Percentiles rank a stretch among this genome's conserved stretches.
Evolutionary conservation across 1,284 basidiomycete species (phyloP).

Genomic region (Caloboletus inedulis): DNA sequence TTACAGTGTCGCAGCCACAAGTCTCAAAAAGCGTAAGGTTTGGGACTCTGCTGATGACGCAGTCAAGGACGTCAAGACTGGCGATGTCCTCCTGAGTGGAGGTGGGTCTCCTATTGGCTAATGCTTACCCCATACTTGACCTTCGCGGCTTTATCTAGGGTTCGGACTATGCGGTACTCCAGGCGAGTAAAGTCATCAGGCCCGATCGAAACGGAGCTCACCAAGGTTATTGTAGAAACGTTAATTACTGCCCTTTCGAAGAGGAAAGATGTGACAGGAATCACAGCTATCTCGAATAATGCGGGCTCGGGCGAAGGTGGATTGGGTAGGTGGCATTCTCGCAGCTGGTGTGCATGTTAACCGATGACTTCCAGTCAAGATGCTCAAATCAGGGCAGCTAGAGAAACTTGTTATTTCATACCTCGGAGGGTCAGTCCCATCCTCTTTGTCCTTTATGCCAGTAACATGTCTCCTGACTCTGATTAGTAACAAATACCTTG

Average conservation of each 20-base stretch:
- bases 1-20: slow-evolving; percentile 7
- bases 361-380: slow-evolving; percentile 50
- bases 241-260: slow-evolving; percentile 74
- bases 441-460: background rate
- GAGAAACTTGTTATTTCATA: slow-evolving; percentile 85
- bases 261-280: slow-evolving; percentile 62
- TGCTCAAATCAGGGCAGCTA: slow-evolving; percentile 74
- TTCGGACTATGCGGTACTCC: slow-evolving; percentile 76
- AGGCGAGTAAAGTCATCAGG: slow-evolving; percentile 39
- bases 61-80: slow-evolving; percentile 75
- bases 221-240: slow-evolving; percentile 52
- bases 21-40: slow-evolving; percentile 57
- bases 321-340: slow-evolving; percentile 52
- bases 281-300: slow-evolving; percentile 88
- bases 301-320: slow-evolving; percentile 76
- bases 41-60: slow-evolving; percentile 79
- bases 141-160: slow-evolving; percentile 41
- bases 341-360: background rate
- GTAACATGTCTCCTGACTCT: background rate
- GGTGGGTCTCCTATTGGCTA: slow-evolving; percentile 46
- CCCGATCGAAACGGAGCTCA: background rate
- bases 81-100: slow-evolving; percentile 73
- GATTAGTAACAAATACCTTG: slow-evolving; percentile 69
- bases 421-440: slow-evolving; percentile 62
- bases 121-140: background rate